These are phyloP conservation scores for Paramicrosporidium saccamoebae DNA, from an alignment of 371 early-diverging fungal genomes.

Conservation along the genomic window DNA sequence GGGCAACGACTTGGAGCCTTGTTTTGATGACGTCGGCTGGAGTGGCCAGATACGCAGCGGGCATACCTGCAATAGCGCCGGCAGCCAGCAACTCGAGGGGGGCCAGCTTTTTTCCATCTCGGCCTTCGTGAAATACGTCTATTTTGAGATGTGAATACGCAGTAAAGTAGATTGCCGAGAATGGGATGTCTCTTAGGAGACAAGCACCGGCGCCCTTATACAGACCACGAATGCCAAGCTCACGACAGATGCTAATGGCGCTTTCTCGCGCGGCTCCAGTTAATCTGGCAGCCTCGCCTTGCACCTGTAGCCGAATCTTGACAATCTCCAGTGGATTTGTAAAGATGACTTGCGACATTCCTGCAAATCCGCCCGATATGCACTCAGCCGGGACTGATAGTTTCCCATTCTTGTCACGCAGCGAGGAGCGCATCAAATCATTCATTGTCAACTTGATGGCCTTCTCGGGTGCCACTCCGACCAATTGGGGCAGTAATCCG, in stretches of 20 bases:
- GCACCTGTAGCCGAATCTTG: conserved; percentile 79
- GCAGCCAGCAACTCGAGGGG: conserved; percentile 44
- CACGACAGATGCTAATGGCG: conserved; percentile 59
- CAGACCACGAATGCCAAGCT: conserved; percentile 63
- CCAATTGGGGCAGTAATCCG: conserved; percentile 81
- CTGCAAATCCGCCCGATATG: conserved; percentile 56
- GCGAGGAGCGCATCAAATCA: conserved; percentile 45
- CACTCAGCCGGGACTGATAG: conserved; percentile 44
- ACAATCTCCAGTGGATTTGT: conserved; percentile 91
- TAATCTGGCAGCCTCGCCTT: conserved; percentile 31
- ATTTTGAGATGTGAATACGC: conserved; percentile 70
- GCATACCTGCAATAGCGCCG: conserved; percentile 85
- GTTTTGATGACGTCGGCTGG: conserved; percentile 96
- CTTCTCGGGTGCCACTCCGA: conserved; percentile 88
- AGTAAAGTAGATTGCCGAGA: conserved; percentile 85
- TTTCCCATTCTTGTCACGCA: conserved; percentile 27
- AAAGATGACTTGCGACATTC: conserved; percentile 70
- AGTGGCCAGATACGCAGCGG: conserved; percentile 80
- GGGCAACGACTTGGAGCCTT: conserved; percentile 68
- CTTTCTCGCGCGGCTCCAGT: conserved; percentile 16
- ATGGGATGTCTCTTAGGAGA: conserved; percentile 76
- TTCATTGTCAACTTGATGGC: conserved; percentile 92
- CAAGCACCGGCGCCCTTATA: conserved; percentile 84
- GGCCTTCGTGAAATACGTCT: conserved; percentile 41
- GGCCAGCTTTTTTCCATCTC: conserved; percentile 23